Base-by-base conservation (phyloP, 306 rosid species). In the Echinosophora koreensis region DNA sequence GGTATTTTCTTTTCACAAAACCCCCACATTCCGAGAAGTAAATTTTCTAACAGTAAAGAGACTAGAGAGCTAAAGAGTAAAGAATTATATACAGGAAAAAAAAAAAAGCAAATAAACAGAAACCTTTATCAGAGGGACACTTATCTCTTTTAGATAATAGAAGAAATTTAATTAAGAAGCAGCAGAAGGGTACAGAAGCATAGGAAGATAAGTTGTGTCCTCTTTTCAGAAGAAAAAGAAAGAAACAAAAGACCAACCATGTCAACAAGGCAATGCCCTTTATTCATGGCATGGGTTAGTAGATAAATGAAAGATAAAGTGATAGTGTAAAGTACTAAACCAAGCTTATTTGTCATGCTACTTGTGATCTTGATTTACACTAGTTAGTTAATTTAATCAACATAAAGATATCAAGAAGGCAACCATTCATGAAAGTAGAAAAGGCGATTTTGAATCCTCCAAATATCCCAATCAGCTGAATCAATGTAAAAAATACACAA, bases 231-330 rank as follows among this genome's bases (percentile, higher is more conserved):
- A 30, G 12, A 35, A 11, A 71, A 42, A 30, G 11, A 8, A n/a
- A 42, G 9, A 30, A 46, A 17, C 2, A 6, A 44, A 15, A 52
- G 2, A 17, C 4, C 49, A 72, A 72, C 15, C 49, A 71, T 22
- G 49, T 35, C 70, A 69, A 58, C 62, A 47, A 61, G 34, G 47
- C 73, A 63, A 79, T 54, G 39, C 28, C 28, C 69, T 37, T 63
- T 77, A 28, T 69, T 56, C 46, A 38, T 35, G 18, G 27, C 13
- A 14, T 41, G 57, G 35, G 34, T 57, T 72, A 14, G 27, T n/a
- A 54, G 69, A 42, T 18, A 62, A 32, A 51, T 27, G 47, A 57
- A 68, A 46, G 28, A 8, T 51, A 42, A 42, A 8, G 8, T 8
- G 1, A 9, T 42, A 42, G 49, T 8, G 0, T 41, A 42, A 42